A percentile compares a stretch with the other conserved stretches of the same genome.
phyloP scores from a whole-genome alignment of 73 alveolate species.

The Stentor roeselii region DNA sequence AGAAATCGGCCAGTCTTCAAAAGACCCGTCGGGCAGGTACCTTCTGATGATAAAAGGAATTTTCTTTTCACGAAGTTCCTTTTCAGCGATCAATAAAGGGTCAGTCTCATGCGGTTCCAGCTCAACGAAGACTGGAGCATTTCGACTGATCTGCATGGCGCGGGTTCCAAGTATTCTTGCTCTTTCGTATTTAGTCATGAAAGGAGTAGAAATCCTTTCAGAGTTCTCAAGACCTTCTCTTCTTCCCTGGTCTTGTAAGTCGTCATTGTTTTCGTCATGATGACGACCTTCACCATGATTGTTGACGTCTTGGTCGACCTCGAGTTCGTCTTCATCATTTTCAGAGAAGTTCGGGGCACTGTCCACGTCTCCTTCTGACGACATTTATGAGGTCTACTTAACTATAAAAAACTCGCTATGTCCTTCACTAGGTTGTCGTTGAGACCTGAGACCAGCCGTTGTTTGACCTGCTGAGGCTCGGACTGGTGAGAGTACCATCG shows the following conservation, averaged over 20 bases:
- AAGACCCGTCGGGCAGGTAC: constrained; percentile 92
- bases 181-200: constrained; percentile 95
- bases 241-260: not conserved
- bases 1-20: constrained; percentile 90
- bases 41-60: constrained; percentile 95
- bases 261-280: constrained; percentile 8
- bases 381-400: not conserved
- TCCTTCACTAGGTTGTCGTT: not conserved
- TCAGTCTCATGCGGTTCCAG: constrained; percentile 76
- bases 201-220: constrained; percentile 78
- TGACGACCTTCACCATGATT: not conserved
- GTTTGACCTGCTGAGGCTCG: not conserved
- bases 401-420: not conserved
- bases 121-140: constrained; percentile 82
- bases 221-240: not conserved
- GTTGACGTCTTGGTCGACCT: not conserved
- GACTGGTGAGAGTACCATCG: not conserved
- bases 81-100: constrained; percentile 92
- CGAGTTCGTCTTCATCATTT: constrained; percentile 12
- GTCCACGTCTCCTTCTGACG: not conserved
- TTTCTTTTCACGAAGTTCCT: constrained; percentile 84
- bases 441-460: not conserved
- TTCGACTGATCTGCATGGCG: constrained; percentile 92
- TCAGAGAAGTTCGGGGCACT: not conserved
- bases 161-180: constrained; percentile 98